Evolutionary conservation across 495 filamentous ascomycete genomes (phyloP), one percentile per base, ranked within the genome.

Genomic region (Lepraria neglecta): DNA sequence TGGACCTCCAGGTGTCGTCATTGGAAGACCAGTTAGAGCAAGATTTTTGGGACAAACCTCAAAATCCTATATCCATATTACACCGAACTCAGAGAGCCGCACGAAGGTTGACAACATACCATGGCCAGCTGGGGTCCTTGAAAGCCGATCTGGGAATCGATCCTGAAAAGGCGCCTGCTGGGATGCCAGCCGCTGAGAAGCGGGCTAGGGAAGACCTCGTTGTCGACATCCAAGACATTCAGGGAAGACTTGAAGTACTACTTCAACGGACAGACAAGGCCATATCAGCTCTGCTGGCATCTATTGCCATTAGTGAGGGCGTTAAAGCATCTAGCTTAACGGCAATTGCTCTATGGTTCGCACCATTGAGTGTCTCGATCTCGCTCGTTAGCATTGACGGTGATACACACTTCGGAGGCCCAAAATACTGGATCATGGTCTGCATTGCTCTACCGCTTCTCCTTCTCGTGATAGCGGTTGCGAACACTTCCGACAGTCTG

Each of bases 311-410:
- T 15, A 15, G 6, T 17, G 55, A 58, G 43, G 19, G 55, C 28
- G 55, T 35, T 19, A 58, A 58, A 44, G 55, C 55, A 27, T 43
- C 55, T 9, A 58, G 55, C 28, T 45, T 58, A 31, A 58, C 55
- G 21, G 55, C 55, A 43, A 46, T 45, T 43, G 55, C 55, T 11
- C 38, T 58, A 3, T 58, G 55, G 55, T 58, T 58, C 55, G 55
- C 55, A 24, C 55, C 55, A 30, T 27, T 58, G 55, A 58, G 55
- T 30, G 27, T 58, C 12, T 43, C 55, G 9, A 58, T 58, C 43
- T 58, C 55, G 7, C 35, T 58, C 12, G 55, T 58, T 19, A 45
- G 35, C 27, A 58, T 58, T 30, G 55, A 58, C 19, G 55, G 55
- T n/a, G 45, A 43, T 4, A 7, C 55, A 28, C 21, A 7, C 21